Evolutionary conservation across 495 filamentous ascomycete genomes (phyloP), one percentile per base, ranked within the genome.

Genomic region (Penicillium dipodomyicola): DNA sequence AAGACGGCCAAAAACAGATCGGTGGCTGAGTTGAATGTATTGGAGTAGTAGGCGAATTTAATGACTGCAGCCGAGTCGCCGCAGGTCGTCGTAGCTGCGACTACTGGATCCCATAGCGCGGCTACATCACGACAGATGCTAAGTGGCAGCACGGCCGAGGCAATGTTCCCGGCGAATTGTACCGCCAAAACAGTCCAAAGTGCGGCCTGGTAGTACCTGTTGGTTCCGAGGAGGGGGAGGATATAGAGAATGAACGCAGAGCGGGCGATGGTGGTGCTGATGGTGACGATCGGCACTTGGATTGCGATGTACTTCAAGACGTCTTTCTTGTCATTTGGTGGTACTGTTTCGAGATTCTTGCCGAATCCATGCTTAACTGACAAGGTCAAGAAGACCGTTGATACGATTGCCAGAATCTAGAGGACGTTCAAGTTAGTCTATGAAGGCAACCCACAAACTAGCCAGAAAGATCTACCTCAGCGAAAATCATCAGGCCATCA

Each of bases 1-100:
- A 77, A 74, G 6, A 72, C 56, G 17, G 75, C 75, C 4, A 77
- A 63, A 54, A 76, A 72, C 23, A 79, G 50, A 51, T 79, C 75
- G 15, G 67, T 68, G 22, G 72, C 59, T 17, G 73, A 67, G 20
- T 77, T 78, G 52, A 75, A 68, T n/a, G 72, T 64, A 43, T 71
- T 72, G 7, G 70, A 70, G 22, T 67, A 72, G 33, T 73, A 75
- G 46, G 70, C 64, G 44, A 69, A 72, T 1, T 65, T 57, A 20
- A 73, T 64, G 2, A 72, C 64, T 0, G 62, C 59, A 0, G n/a
- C 8, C 0, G 17, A 53, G 50, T 69, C 51, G 3, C 69, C 67
- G 17, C 70, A 72, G 14, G 60, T 67, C 1, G 68, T 69, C 40
- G 67, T 41, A n/a, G 61, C 32, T 7, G 63, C 62, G 0, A 48